Base-by-base conservation (phyloP, 2,329 filamentous ascomycete species). In the Colletotrichum higginsianum region DNA sequence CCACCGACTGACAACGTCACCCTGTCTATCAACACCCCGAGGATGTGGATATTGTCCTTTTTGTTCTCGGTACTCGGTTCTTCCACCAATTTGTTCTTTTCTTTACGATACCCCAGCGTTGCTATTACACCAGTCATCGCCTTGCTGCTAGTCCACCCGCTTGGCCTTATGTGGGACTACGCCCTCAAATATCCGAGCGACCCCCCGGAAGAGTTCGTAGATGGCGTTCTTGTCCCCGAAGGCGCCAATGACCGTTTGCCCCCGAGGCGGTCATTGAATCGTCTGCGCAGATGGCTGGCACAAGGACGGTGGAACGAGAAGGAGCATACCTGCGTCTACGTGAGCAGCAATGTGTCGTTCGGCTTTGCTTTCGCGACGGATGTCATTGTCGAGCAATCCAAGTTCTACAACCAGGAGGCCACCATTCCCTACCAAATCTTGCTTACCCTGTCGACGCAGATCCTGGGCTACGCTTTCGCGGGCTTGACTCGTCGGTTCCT, bases 41-140 rank as follows among this genome's bases (percentile, higher is more conserved):
- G 94, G 65, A 96, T 96, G 94, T 96, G 94, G 94, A 86, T 86
- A 42, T 81, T 96, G 21, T 94, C 93, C n/a, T 87, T 94, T 46
- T 79, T 96, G 12, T 96, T 96, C 80, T 92, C 94, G 11, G 86
- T 96, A 47, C 88, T 95, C 49, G 94, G 94, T 73, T 96, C 94
- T 57, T 93, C 93, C 2, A 94, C 93, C 46, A 96, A 96, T 80
- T 84, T 97, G 50, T 96, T 97, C 84, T 97, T 97, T 85, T 95
- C 94, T 46, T 85, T 97, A 79, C 89, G 94, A 88, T 97, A 96
- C 86, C 94, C 94, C 38, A 96, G 94, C 80, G 94, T 97, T 80
- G 93, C 93, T 72, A 96, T 97, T 78, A 96, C 94, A 26, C 94
- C 94, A 49, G 93, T 97, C 75, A 97, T 97, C 84, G 94, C 94